Evolutionary conservation across 805 yeast species (phyloP), one percentile per base, ranked within the genome.

Genomic region (Wickerhamiella shivajii): DNA sequence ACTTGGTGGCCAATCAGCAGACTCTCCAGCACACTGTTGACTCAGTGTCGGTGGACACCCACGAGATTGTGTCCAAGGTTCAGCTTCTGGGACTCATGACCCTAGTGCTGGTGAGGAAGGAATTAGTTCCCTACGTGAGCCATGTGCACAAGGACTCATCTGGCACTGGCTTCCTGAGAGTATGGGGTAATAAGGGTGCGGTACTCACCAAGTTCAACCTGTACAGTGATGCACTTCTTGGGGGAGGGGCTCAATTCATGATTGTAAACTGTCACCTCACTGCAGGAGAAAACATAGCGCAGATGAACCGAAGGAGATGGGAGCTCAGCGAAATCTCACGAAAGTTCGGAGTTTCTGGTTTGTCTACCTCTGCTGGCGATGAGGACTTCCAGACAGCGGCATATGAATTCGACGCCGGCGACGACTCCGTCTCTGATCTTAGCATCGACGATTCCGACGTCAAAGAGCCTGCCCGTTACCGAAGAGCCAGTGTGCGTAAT

Each of bases 101-200:
- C 2, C 53, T 70, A 6, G 46, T 69, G 9, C 46, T 69, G n/a
- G 57, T 61, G 2, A 48, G 49, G 12, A 38, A 45, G 3, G 46
- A 50, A 3, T 31, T 66, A 2, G 47, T 43, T 4, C 40, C 49
- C 2, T 65, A 67, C 39, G 52, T 71, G n/a, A 50, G 61, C 2
- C 43, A 54, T 13, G 35, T 69, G 5, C 49, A 51, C 13, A 55
- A 57, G 4, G 51, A 58, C 3, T 59, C 72, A 0, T 55, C 72
- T 5, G 76, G 77, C 0, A 63, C 77, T 0, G 77, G 77, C 0
- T 60, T 70, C 24, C 46, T 71, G 32, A 64, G 70, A 17, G 43
- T 62, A 16, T 71, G 74, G 69, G 77, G 75, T 12, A 71, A 71
- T 50, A 71, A 71, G 44, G 78, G 78, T 2, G 72, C 74, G 3